Base-by-base conservation (phyloP, 805 yeast genomes). In the Metschnikowia cerradonensis region DNA sequence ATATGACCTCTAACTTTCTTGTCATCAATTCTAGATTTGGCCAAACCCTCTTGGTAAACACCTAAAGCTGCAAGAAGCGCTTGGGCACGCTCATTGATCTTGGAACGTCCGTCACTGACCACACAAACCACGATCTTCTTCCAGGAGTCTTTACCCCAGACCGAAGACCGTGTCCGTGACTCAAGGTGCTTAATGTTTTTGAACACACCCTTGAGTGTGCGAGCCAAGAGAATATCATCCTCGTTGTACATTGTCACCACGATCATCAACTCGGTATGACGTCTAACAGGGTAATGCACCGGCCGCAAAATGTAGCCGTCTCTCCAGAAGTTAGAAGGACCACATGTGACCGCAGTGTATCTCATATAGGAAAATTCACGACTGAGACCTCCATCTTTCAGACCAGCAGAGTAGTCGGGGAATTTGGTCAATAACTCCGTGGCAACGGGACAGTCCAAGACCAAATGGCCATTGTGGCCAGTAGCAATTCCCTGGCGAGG, bases 111-210 rank as follows among this genome's bases (percentile, higher is more conserved):
- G 70, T 92, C 99, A 52, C 91, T 86, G 13, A 92, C 91, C 31
- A 92, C 81, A 58, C 89, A 82, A 17, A 94, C 94, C 10, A 90
- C 96, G 33, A 92, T 83, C 62, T 90, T 92, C 60, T 91, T 90
- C 98, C 98, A 92, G 0, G 96, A 83, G 51, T 89, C 96, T 41
- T 82, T 82, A n/a, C 98, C 98, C 99, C 99, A 92, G 1, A 83
- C 78, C 2, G 59, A 75, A 57, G 78, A 13, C 81, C 83, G 78
- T 32, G 84, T 75, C 53, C 87, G 78, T 47, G 83, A 78, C 41
- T 80, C 76, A 62, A 94, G 75, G 65, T 90, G 84, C 55, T 82
- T 77, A 56, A 92, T 86, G 66, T 94, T 92, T 52, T 88, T 88
- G 72, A 92, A 89, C 11, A 59, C 88, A 58, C 97, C 97, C 63